Conservation (phyloP, 2,329 filamentous ascomycete genomes). For the Penicillium sp. region DNA sequence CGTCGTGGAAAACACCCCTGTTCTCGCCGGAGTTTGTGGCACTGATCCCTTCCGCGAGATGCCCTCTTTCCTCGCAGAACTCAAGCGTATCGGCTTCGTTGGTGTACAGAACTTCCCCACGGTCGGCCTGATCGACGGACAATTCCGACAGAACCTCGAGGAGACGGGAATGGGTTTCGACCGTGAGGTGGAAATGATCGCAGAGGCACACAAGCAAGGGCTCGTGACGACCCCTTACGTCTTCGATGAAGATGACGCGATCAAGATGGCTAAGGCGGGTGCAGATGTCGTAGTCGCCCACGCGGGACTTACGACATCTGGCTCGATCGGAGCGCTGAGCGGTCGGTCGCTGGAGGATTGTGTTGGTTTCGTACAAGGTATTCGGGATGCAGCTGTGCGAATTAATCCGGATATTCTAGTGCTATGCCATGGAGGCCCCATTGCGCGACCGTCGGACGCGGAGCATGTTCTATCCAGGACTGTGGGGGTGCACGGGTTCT, state of each 20-base stretch:
- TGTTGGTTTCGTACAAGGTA: slow-evolving; percentile 61
- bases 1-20: slow-evolving; percentile 62
- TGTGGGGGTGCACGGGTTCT: slow-evolving; percentile 69
- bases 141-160: slow-evolving; percentile 66
- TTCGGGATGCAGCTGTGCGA: slow-evolving; percentile 59
- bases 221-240: slow-evolving; percentile 70
- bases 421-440: slow-evolving; percentile 69
- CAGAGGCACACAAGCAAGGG: slow-evolving; percentile 58
- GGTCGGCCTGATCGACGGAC: slow-evolving; percentile 68
- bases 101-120: slow-evolving; percentile 75
- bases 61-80: slow-evolving; percentile 58
- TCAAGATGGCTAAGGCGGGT: slow-evolving; percentile 63
- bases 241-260: slow-evolving; percentile 63
- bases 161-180: slow-evolving; percentile 71
- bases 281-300: slow-evolving; percentile 69
- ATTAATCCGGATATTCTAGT: slow-evolving; percentile 63
- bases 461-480: slow-evolving; percentile 62
- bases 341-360: slow-evolving; percentile 65
- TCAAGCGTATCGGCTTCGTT: slow-evolving; percentile 64
- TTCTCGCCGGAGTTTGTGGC: slow-evolving; percentile 69
- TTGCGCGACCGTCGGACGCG: slow-evolving; percentile 64
- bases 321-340: slow-evolving; percentile 63
- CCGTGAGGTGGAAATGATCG: slow-evolving; percentile 66
- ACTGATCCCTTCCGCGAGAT: slow-evolving; percentile 70
- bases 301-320: slow-evolving; percentile 66